Conservation (phyloP, 441 rosid genomes). For the Macaranga tanarius region DNA sequence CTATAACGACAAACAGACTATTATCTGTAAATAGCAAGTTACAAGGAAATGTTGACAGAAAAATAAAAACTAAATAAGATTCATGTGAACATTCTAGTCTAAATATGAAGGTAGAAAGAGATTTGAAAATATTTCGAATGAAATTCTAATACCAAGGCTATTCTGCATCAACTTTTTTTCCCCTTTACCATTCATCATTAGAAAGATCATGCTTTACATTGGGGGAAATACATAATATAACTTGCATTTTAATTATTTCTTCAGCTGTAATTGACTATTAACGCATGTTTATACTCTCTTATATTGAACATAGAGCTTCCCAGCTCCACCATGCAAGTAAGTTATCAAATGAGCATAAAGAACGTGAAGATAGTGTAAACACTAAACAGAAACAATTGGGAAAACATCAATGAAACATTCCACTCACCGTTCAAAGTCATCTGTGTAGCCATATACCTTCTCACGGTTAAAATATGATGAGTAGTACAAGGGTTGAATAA, state of each 20-base stretch:
- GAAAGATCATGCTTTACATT: neutral
- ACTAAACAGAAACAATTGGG: constrained; percentile 1
- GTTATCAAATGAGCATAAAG: constrained; percentile 9
- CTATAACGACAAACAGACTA: constrained; percentile 33
- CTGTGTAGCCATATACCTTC: constrained; percentile 64
- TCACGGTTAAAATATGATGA: constrained; percentile 70
- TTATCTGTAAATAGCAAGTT: constrained; percentile 5
- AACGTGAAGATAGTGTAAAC: constrained; percentile 1
- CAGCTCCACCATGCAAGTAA: neutral
- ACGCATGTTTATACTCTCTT: neutral
- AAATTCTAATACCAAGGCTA: neutral
- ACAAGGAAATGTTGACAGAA: constrained; percentile 10
- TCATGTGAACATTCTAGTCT: neutral
- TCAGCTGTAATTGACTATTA: neutral
- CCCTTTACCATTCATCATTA: neutral
- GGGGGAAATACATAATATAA: neutral
- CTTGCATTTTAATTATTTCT: neutral
- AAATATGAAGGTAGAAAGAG: neutral
- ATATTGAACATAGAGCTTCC: neutral
- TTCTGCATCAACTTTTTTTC: neutral
- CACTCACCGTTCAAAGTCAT: constrained; percentile 80
- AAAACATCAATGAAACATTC: constrained; percentile 5
- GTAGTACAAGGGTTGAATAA: constrained; percentile 67
- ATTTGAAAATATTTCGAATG: neutral
- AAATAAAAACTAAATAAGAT: neutral